phyloP scores from a whole-genome alignment of 1,284 basidiomycete species.

The Sphaerobolus stellatus region DNA sequence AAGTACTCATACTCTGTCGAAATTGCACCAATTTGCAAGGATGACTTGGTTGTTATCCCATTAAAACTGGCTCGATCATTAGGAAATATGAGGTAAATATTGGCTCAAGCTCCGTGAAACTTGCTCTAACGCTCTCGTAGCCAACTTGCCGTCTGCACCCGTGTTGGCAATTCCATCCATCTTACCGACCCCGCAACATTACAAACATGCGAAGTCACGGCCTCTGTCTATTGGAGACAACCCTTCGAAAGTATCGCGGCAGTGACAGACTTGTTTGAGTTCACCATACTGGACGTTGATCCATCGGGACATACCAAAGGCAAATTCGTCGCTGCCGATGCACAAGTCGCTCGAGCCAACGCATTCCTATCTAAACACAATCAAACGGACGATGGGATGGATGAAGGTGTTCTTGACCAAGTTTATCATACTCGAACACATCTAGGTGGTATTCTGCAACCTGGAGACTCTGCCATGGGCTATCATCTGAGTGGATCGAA shows the following conservation, averaged over 20 bases:
- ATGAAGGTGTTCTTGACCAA: constrained; percentile 55
- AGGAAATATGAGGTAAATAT: constrained; percentile 74
- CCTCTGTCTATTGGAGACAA: constrained; percentile 87
- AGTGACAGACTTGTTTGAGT: constrained; percentile 88
- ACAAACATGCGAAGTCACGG: constrained; percentile 77
- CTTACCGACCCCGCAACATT: constrained; percentile 89
- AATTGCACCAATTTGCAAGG: constrained; percentile 96
- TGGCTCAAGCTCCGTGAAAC: neutral
- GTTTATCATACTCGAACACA: constrained; percentile 97
- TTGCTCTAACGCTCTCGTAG: constrained; percentile 24
- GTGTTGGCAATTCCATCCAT: constrained; percentile 90
- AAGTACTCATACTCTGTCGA: constrained; percentile 99
- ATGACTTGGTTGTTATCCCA: constrained; percentile 93
- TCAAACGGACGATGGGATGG: constrained; percentile 47
- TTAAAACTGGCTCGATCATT: constrained; percentile 77
- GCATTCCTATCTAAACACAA: constrained; percentile 62
- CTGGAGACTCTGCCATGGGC: constrained; percentile 91
- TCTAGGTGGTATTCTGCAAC: constrained; percentile 91
- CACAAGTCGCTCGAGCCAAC: constrained; percentile 86
- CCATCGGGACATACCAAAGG: constrained; percentile 69
- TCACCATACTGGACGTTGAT: constrained; percentile 94
- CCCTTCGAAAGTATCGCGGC: constrained; percentile 85
- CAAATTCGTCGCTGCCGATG: constrained; percentile 87
- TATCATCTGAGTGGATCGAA: constrained; percentile 89
- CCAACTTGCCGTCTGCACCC: constrained; percentile 84